Evolutionary conservation across 176 grass and related monocot species (phyloP).

Genomic region (Raddia guianensis): DNA sequence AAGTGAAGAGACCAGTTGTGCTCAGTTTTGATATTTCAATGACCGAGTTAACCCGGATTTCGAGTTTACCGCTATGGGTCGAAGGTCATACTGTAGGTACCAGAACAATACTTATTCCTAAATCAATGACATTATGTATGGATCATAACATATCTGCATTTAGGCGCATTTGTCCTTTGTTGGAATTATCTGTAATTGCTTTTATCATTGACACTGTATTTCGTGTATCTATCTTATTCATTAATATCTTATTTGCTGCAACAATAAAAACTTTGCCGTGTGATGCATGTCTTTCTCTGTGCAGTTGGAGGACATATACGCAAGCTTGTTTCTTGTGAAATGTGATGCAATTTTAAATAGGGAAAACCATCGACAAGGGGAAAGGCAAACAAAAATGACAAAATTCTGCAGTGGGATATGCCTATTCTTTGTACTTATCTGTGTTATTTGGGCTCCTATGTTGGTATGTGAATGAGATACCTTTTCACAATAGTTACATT

Average conservation of each 20-base stretch:
- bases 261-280: slow-evolving; percentile 13
- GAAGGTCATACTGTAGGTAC: too few relatives aligned
- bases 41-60: too few relatives aligned
- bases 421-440: slow-evolving; percentile 95
- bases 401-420: slow-evolving; percentile 98
- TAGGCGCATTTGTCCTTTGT: background rate
- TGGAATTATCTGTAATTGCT: background rate
- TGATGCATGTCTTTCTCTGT: slow-evolving; percentile 45
- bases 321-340: slow-evolving; percentile 98
- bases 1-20: too few relatives aligned
- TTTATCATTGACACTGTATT: slow-evolving; percentile 5
- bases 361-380: slow-evolving; percentile 67
- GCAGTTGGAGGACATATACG: slow-evolving; percentile 99
- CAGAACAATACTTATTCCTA: too few relatives aligned
- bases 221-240: slow-evolving; percentile 30
- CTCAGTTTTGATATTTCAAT: too few relatives aligned
- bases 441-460: slow-evolving; percentile 99
- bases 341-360: slow-evolving; percentile 90
- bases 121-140: slow-evolving; percentile 13
- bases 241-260: slow-evolving; percentile 13
- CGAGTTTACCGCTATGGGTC: too few relatives aligned
- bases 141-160: background rate
- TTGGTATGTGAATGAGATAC: slow-evolving; percentile 60
- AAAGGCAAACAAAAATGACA: slow-evolving; percentile 96
- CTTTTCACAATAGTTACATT: slow-evolving; percentile 3